Percentiles rank a stretch among this genome's conserved stretches.
phyloP scores from a whole-genome alignment of 495 filamentous ascomycete genomes.

The Echria macrotheca region DNA sequence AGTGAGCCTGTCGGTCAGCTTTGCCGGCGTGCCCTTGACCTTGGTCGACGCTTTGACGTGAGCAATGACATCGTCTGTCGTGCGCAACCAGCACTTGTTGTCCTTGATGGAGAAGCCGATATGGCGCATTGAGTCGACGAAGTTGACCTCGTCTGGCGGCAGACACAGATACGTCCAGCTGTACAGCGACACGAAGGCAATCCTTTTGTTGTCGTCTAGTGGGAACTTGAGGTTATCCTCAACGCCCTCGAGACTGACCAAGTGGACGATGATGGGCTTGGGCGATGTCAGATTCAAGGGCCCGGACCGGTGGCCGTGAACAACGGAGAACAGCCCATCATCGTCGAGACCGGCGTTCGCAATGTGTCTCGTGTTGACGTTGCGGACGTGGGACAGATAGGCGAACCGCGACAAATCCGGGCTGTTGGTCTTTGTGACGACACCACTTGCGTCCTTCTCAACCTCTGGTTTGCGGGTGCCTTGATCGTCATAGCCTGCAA shows the following conservation, averaged over 20 bases:
- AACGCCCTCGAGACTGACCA: constrained; percentile 33
- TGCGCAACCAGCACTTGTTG: constrained; percentile 1
- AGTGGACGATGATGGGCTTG: constrained; percentile 24
- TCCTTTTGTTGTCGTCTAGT: constrained; percentile 8
- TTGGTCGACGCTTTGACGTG: neutral
- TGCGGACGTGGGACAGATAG: constrained; percentile 41
- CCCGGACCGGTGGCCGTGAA: constrained; percentile 32
- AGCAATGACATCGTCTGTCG: neutral
- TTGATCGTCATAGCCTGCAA: constrained; percentile 6
- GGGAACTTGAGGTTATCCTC: neutral
- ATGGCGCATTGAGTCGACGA: constrained; percentile 19
- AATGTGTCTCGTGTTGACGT: constrained; percentile 36
- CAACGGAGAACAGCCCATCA: constrained; percentile 30
- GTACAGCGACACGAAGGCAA: constrained; percentile 38
- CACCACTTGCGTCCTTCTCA: no score
- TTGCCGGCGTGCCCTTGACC: neutral
- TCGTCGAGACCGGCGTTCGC: constrained; percentile 26
- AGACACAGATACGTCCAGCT: constrained; percentile 41
- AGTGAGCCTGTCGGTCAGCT: neutral
- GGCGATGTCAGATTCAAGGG: constrained; percentile 19
- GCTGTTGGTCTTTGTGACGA: neutral
- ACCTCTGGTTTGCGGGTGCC: neutral
- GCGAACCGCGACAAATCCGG: constrained; percentile 13
- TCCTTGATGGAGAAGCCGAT: constrained; percentile 14
- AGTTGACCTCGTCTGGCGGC: constrained; percentile 32